Evolutionary conservation across 768 basidiomycete genomes (phyloP).

Genomic region (Mycena maculata): DNA sequence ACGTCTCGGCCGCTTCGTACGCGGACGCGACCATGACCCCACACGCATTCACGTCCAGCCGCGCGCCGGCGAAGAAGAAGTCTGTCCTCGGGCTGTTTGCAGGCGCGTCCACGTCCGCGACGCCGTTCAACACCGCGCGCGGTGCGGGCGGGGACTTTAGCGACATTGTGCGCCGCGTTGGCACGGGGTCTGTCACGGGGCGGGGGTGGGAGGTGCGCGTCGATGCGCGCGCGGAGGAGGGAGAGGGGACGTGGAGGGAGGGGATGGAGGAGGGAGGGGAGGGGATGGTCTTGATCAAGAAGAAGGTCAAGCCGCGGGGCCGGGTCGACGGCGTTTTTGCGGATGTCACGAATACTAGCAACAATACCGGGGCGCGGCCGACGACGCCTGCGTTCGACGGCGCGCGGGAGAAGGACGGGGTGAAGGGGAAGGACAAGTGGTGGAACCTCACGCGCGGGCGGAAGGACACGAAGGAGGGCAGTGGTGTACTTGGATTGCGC

Average conservation of each 20-base stretch:
- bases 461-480: slow-evolving; percentile 70
- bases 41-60: slow-evolving; percentile 39
- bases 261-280: slow-evolving; percentile 10
- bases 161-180: slow-evolving; percentile 68
- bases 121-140: slow-evolving; percentile 41
- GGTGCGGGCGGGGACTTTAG: slow-evolving; percentile 61
- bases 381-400: slow-evolving; percentile 48
- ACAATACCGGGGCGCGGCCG: slow-evolving; percentile 37
- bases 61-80: slow-evolving; percentile 55
- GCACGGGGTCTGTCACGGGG: slow-evolving; percentile 41
- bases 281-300: slow-evolving; percentile 55
- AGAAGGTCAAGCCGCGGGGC: slow-evolving; percentile 64
- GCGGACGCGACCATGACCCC: slow-evolving; percentile 7
- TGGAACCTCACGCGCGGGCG: slow-evolving; percentile 84
- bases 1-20: slow-evolving; percentile 41
- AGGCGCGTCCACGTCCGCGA: slow-evolving; percentile 22
- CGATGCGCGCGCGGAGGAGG: slow-evolving; percentile 73
- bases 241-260: slow-evolving; percentile 66
- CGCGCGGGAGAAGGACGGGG: slow-evolving; percentile 42
- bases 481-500: slow-evolving; percentile 41
- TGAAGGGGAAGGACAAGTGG: slow-evolving; percentile 72
- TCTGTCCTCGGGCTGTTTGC: slow-evolving; percentile 61
- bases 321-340: slow-evolving; percentile 51
- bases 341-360: slow-evolving; percentile 78
- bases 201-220: slow-evolving; percentile 79